Evolutionary conservation across 1,284 basidiomycete species (phyloP).

Genomic region (Vanrija humicola): DNA sequence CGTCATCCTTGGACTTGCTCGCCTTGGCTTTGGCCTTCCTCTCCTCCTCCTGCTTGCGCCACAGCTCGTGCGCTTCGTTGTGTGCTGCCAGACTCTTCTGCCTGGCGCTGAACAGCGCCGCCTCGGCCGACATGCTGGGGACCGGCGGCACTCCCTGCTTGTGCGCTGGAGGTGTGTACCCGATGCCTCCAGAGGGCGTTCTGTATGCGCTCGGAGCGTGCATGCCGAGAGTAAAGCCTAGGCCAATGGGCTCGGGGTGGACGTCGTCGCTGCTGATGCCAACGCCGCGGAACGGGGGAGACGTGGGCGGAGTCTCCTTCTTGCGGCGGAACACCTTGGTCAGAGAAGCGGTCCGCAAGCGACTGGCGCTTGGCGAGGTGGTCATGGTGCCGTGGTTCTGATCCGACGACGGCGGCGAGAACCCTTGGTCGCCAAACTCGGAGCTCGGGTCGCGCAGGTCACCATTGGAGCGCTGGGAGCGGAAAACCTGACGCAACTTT

Average conservation of each 20-base stretch:
- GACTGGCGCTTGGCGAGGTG: neutral
- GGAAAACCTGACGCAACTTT: too few relatives aligned
- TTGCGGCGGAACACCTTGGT: constrained; percentile 9
- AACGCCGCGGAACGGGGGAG: neutral
- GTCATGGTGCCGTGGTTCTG: neutral
- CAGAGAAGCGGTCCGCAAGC: constrained; percentile 4
- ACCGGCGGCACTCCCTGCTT: neutral
- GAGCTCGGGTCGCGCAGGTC: too few relatives aligned
- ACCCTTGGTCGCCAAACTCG: too few relatives aligned
- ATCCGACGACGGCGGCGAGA: too few relatives aligned
- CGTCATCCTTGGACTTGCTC: too few relatives aligned
- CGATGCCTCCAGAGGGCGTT: constrained; percentile 15
- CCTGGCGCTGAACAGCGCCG: constrained; percentile 23
- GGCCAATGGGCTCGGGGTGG: neutral
- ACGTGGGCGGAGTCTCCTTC: neutral
- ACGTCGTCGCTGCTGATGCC: too few relatives aligned
- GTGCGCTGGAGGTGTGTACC: constrained; percentile 13
- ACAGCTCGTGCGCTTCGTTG: constrained; percentile 29
- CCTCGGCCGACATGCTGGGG: constrained; percentile 23
- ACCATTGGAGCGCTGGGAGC: too few relatives aligned
- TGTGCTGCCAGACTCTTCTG: constrained; percentile 25
- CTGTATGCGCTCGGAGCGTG: constrained; percentile 6
- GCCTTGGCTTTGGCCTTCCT: neutral
- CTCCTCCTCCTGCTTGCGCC: constrained; percentile 18
- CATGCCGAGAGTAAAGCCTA: constrained; percentile 8